Conservation (phyloP, 352 stramenopile species). For the Globisporangium heterothallicum region DNA sequence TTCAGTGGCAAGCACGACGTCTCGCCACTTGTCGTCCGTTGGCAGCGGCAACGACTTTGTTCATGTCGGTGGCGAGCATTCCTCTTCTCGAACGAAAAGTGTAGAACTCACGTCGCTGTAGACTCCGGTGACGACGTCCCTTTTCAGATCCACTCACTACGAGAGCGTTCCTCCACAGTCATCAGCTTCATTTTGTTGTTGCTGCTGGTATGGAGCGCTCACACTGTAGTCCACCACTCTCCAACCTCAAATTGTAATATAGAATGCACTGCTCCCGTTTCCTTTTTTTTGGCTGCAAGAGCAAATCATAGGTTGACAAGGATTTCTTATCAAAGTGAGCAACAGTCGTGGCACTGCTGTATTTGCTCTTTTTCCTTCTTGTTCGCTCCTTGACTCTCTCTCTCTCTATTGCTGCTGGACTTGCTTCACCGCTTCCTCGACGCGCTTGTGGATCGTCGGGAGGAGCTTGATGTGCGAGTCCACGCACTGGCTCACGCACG, state of each 20-base stretch:
- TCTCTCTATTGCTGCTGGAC: constrained; percentile 45
- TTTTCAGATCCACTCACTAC: too few species aligned
- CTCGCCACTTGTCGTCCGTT: constrained; percentile 32
- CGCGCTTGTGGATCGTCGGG: constrained; percentile 65
- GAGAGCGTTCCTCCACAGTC: not conserved
- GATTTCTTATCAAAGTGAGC: too few species aligned
- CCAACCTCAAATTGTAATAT: not conserved
- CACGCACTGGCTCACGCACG: constrained; percentile 58
- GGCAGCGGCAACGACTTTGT: constrained; percentile 36
- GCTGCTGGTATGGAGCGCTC: not conserved
- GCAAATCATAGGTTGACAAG: too few species aligned
- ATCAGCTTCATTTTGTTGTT: not conserved
- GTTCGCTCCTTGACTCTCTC: too few species aligned
- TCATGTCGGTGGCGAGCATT: constrained; percentile 11
- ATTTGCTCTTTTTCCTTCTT: too few species aligned
- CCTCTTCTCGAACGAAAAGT: constrained; percentile 6
- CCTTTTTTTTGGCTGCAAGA: too few species aligned
- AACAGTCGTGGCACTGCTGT: too few species aligned
- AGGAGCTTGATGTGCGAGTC: constrained; percentile 76
- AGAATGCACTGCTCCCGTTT: not conserved
- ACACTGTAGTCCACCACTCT: not conserved
- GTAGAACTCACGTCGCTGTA: constrained; percentile 22
- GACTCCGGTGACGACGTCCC: too few species aligned
- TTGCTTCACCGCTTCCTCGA: constrained; percentile 68
- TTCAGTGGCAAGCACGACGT: constrained; percentile 9